Conservation (phyloP, 306 rosid species). For the Gastrolobium villosum region DNA sequence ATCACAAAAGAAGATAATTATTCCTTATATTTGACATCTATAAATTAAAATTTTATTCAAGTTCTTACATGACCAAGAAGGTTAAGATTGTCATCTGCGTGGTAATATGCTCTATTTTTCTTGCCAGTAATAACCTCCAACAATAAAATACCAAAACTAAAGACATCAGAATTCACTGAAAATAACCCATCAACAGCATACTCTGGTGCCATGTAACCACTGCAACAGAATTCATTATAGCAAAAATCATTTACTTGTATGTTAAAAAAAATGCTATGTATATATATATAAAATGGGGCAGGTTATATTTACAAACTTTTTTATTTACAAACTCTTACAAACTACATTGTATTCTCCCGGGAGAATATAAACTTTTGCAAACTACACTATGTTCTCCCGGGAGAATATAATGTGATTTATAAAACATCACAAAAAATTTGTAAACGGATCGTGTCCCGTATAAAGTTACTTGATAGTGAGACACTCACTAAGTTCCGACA, state of each 20-base stretch:
- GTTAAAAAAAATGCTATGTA: too few relatives aligned
- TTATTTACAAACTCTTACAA: too few relatives aligned
- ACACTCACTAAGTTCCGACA: conserved; percentile 21
- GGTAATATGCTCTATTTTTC: background rate
- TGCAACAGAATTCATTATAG: background rate
- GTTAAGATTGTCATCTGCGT: background rate
- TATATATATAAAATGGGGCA: too few relatives aligned
- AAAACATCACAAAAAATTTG: too few relatives aligned
- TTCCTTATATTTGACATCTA: background rate
- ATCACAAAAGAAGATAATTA: background rate
- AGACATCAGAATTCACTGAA: conserved; percentile 31
- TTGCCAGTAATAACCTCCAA: conserved; percentile 25
- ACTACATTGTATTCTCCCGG: too few relatives aligned
- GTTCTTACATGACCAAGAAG: conserved; percentile 33
- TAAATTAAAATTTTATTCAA: background rate
- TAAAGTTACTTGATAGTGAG: background rate
- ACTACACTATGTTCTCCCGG: too few relatives aligned
- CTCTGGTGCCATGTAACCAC: conserved; percentile 45
- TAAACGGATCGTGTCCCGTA: too few relatives aligned
- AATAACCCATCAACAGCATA: conserved; percentile 11
- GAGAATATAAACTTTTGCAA: too few relatives aligned
- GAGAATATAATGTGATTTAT: too few relatives aligned
- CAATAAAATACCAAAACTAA: conserved; percentile 20
- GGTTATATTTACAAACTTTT: too few relatives aligned
- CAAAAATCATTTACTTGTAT: background rate